These are phyloP conservation scores for Scenedesmus sp. DNA, from an alignment of 163 green algal genomes.

Conservation along the genomic window DNA sequence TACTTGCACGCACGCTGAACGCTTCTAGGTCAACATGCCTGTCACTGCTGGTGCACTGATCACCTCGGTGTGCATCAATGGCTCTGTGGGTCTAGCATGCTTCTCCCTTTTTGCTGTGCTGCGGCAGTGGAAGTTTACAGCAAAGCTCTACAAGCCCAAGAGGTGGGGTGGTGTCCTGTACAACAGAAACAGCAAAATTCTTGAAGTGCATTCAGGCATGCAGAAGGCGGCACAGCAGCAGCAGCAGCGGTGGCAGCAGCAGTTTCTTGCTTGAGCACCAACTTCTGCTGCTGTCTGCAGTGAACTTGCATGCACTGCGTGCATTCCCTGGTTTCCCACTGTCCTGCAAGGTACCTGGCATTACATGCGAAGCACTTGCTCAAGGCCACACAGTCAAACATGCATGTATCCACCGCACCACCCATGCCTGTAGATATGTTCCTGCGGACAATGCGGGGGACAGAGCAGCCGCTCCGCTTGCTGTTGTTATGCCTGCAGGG, in stretches of 20 bases:
- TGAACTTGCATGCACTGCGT: background rate
- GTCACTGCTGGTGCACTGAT: conserved; percentile 42
- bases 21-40: background rate
- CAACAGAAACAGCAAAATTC: background rate
- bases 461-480: too few species aligned
- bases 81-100: conserved; percentile 28
- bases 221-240: background rate
- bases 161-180: background rate
- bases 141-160: conserved; percentile 48
- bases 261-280: background rate
- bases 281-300: background rate
- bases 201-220: background rate
- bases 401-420: background rate
- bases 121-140: conserved; percentile 28
- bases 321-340: background rate
- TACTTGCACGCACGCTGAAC: background rate
- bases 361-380: too few species aligned
- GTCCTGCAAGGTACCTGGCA: background rate
- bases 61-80: conserved; percentile 42
- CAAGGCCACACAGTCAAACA: background rate
- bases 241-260: background rate
- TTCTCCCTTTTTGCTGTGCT: conserved; percentile 45
- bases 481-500: too few species aligned
- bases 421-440: background rate
- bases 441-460: too few species aligned